Evolutionary conservation across 192 early-diverging fungal species (phyloP).

Genomic region (Podila verticillata): DNA sequence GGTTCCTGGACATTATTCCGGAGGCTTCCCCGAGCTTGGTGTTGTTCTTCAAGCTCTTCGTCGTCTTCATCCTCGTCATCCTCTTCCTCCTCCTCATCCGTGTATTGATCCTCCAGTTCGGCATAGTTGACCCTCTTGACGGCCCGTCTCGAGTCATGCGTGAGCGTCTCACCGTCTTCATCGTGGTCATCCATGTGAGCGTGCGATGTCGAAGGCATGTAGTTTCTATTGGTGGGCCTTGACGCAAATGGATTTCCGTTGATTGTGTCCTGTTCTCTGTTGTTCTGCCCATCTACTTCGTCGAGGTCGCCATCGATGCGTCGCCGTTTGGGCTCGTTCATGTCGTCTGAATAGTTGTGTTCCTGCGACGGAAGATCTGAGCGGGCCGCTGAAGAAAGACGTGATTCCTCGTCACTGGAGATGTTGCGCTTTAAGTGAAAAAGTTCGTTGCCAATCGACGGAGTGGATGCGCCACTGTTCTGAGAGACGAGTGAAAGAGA

Average conservation of each 20-base stretch:
- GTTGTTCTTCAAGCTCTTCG: not conserved
- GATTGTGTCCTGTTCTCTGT: not conserved
- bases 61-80: slow-evolving; percentile 21
- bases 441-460: slow-evolving; percentile 13
- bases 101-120: slow-evolving; percentile 10
- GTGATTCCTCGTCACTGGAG: slow-evolving; percentile 14
- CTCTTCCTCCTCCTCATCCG: slow-evolving; percentile 5
- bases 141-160: slow-evolving; percentile 3
- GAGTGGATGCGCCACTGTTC: slow-evolving; percentile 22
- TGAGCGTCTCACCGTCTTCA: too few relatives aligned
- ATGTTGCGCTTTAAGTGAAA: slow-evolving; percentile 24
- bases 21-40: too few relatives aligned
- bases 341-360: slow-evolving; percentile 7
- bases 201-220: not conserved
- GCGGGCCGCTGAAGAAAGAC: not conserved
- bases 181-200: not conserved
- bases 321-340: slow-evolving; percentile 35
- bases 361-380: not conserved
- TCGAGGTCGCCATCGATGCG: slow-evolving; percentile 13
- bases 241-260: not conserved
- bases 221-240: not conserved
- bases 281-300: not conserved
- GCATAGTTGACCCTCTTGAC: slow-evolving; percentile 40
- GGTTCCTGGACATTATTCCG: too few relatives aligned
- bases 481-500: not conserved